These are phyloP conservation scores for Hirschioporus abietinus DNA, from an alignment of 768 basidiomycete species.

Conservation along the genomic window DNA sequence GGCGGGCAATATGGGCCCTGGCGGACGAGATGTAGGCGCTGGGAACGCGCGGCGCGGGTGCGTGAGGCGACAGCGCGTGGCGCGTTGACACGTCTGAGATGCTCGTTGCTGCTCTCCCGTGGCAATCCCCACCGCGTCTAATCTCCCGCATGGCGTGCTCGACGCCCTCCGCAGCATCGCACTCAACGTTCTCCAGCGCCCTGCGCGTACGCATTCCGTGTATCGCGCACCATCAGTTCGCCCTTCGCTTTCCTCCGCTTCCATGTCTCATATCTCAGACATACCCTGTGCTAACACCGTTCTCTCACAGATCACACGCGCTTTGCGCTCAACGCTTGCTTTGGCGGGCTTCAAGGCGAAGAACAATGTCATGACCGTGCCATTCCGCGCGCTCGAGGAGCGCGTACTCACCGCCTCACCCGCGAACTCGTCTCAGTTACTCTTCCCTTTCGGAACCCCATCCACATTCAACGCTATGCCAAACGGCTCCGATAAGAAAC, in stretches of 20 bases:
- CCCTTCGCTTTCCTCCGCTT: constrained; percentile 22
- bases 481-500: constrained; percentile 20
- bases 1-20: too few relatives aligned
- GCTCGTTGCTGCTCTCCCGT: neutral
- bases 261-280: constrained; percentile 12
- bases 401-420: constrained; percentile 38
- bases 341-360: constrained; percentile 83
- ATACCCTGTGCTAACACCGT: constrained; percentile 17
- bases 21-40: neutral
- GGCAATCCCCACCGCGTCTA: neutral
- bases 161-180: constrained; percentile 2
- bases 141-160: neutral
- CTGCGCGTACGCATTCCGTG: neutral
- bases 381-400: constrained; percentile 68
- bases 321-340: constrained; percentile 71
- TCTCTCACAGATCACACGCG: constrained; percentile 64
- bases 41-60: neutral
- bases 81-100: neutral
- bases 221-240: neutral
- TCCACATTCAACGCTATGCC: constrained; percentile 25
- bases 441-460: constrained; percentile 57
- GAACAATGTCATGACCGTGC: constrained; percentile 61
- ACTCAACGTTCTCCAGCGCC: constrained; percentile 8
- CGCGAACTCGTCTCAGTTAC: constrained; percentile 38
- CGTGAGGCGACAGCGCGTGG: neutral